Conservation (phyloP, 371 early-diverging fungal species). For the Choanephora cucurbitarum region DNA sequence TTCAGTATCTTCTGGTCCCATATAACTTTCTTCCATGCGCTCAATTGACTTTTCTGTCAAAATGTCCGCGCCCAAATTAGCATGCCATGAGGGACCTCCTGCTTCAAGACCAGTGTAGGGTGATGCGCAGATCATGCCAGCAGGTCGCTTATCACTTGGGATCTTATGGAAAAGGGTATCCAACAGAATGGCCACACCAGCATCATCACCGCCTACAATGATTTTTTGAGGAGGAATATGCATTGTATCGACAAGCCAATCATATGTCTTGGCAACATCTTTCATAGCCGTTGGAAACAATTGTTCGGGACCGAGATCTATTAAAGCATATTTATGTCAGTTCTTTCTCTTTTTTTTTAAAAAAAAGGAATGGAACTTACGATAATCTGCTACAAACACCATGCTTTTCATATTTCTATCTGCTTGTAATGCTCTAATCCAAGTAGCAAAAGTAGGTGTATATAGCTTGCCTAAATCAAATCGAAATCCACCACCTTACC, state of each 20-base stretch:
- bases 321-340: background rate
- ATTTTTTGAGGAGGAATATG: conserved; percentile 26
- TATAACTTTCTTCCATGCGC: conserved; percentile 41
- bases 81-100: conserved; percentile 42
- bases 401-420: conserved; percentile 42
- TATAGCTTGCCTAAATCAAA: conserved; percentile 36
- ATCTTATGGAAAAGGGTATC: conserved; percentile 34
- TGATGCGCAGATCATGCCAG: conserved; percentile 38
- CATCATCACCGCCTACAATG: conserved; percentile 39
- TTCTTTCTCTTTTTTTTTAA: too few relatives aligned
- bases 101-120: conserved; percentile 51
- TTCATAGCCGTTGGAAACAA: conserved; percentile 36
- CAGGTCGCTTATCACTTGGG: conserved; percentile 20
- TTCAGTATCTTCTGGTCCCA: conserved; percentile 22
- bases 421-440: conserved; percentile 41
- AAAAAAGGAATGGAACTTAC: too few relatives aligned
- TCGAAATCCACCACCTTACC: conserved; percentile 46
- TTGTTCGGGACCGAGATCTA: conserved; percentile 33
- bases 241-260: conserved; percentile 31
- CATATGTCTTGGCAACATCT: conserved; percentile 31
- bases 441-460: conserved; percentile 31
- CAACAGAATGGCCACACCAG: conserved; percentile 37
- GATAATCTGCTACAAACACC: conserved; percentile 40
- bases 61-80: conserved; percentile 34
- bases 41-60: conserved; percentile 33